Conservation (phyloP, 2,329 filamentous ascomycete species). For the Trichoderma semiorbis region DNA sequence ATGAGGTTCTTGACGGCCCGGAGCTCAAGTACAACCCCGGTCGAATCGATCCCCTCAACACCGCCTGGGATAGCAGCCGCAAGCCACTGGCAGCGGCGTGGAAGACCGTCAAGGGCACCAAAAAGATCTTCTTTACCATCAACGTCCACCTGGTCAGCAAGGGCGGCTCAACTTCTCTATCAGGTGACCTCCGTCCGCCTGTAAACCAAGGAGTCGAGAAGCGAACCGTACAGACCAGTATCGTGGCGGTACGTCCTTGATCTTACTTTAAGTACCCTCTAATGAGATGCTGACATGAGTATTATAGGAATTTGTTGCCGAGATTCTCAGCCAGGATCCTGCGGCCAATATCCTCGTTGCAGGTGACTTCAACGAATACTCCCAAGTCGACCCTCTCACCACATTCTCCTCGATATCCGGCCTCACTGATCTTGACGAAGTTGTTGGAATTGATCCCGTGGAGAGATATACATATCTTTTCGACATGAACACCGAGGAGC, state of each 20-base stretch:
- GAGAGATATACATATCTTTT: constrained; percentile 71
- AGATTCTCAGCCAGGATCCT: constrained; percentile 55
- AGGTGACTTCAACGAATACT: constrained; percentile 72
- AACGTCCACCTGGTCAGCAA: constrained; percentile 69
- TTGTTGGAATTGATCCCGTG: constrained; percentile 44
- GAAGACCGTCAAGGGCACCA: constrained; percentile 52
- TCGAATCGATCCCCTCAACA: constrained; percentile 59
- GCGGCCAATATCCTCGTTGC: constrained; percentile 57
- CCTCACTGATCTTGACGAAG: constrained; percentile 60
- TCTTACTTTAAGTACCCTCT: neutral
- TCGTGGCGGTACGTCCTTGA: constrained; percentile 50
- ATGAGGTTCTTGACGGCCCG: constrained; percentile 51
- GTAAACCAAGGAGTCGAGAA: constrained; percentile 61
- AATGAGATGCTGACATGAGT: neutral
- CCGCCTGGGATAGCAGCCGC: constrained; percentile 57
- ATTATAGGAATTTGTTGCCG: constrained; percentile 48
- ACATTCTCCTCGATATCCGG: constrained; percentile 52
- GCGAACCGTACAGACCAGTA: constrained; percentile 53
- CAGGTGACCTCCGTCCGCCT: constrained; percentile 64
- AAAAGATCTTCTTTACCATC: constrained; percentile 62
- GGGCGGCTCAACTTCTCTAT: constrained; percentile 60
- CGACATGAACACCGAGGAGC: constrained; percentile 65
- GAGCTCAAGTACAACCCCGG: constrained; percentile 67
- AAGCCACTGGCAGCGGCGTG: constrained; percentile 67
- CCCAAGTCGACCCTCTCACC: constrained; percentile 57